These are phyloP conservation scores for Penicillium sclerotiorum DNA, from an alignment of 2,329 filamentous ascomycete genomes.

Conservation along the genomic window DNA sequence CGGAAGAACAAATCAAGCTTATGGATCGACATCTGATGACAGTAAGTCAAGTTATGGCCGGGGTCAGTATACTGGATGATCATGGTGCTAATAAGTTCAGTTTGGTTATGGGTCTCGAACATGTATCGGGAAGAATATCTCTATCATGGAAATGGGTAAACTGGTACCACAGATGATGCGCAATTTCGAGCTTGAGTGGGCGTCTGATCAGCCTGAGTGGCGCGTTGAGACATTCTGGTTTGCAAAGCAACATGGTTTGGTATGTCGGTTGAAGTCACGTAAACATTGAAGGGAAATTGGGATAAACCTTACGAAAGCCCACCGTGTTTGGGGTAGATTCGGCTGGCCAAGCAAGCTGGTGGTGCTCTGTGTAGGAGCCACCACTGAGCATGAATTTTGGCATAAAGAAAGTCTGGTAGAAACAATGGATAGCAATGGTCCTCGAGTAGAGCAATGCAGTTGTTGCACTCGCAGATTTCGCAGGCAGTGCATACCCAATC, in stretches of 20 bases:
- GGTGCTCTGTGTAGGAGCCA: too few relatives aligned
- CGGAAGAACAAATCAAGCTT: slow-evolving; percentile 10
- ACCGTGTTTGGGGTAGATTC: too few relatives aligned
- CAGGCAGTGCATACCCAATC: too few relatives aligned
- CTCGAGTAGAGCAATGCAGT: too few relatives aligned
- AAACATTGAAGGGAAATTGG: too few relatives aligned
- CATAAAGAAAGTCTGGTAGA: too few relatives aligned
- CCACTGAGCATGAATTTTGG: too few relatives aligned
- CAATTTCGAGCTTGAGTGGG: slow-evolving; percentile 23
- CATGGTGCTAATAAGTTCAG: slow-evolving; percentile 10
- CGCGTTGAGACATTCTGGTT: slow-evolving; percentile 16
- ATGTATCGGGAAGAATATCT: slow-evolving; percentile 35
- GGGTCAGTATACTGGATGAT: not conserved
- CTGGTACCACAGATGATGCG: slow-evolving; percentile 28
- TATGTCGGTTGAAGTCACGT: slow-evolving; percentile 4
- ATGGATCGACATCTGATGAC: slow-evolving; percentile 22
- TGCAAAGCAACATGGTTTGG: slow-evolving; percentile 14
- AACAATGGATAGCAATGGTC: too few relatives aligned
- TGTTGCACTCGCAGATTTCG: too few relatives aligned
- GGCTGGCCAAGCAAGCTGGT: too few relatives aligned
- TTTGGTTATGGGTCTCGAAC: slow-evolving; percentile 31
- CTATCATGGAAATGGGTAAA: slow-evolving; percentile 33
- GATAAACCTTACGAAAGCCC: too few relatives aligned
- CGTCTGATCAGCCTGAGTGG: slow-evolving; percentile 11
- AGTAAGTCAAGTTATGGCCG: not conserved